Base-by-base conservation (phyloP, 768 basidiomycete genomes). In the Tulasnella sp. region DNA sequence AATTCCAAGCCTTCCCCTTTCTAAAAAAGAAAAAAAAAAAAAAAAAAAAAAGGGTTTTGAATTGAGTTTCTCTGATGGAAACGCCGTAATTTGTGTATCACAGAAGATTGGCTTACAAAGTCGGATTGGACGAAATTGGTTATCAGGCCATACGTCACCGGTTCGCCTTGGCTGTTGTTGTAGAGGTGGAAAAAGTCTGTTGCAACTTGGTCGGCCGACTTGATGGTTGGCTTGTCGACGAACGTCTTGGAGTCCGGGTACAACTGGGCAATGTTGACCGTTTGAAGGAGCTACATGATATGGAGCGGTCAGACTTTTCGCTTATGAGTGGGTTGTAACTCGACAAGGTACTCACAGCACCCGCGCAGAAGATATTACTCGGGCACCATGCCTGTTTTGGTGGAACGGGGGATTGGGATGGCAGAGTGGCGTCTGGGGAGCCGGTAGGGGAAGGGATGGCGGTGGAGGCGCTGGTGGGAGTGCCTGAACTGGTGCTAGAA, bases 241-340 rank as follows among this genome's bases (percentile, higher is more conserved):
- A 97, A 92, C 0, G 94, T 96, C 86, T 98, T 97, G 68, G 92
- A 91, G 85, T 98, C 96, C 0, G 88, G 84, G 83, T 88, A 98
- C 38, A 93, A 86, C 58, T 88, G 84, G 0, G 95, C 94, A 80
- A 97, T 82, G 84, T 95, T 92, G 80, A 97, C 91, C 0, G 94
- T 92, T 89, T 97, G 95, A 36, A 98, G 87, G 10, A 95, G 83
- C 94, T 95, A 82, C 19, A 38, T 2, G 16, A 42, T 31, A n/a
- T 21, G 27, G 72, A 79, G 52, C 10, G 14, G 72, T 62, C 40
- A 76, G 71, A 21, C 19, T 38, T 40, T 56, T 48, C 34, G 48
- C 10, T n/a, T 27, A 19, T 39, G 9, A 27, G 36, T 38, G 3
- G 19, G 12, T 46, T 46, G 2, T 3, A 19, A 3, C 19, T 1